Evolutionary conservation across 306 rosid genomes (phyloP), one percentile per base, ranked within the genome.

Genomic region (Vachellia collinsii): DNA sequence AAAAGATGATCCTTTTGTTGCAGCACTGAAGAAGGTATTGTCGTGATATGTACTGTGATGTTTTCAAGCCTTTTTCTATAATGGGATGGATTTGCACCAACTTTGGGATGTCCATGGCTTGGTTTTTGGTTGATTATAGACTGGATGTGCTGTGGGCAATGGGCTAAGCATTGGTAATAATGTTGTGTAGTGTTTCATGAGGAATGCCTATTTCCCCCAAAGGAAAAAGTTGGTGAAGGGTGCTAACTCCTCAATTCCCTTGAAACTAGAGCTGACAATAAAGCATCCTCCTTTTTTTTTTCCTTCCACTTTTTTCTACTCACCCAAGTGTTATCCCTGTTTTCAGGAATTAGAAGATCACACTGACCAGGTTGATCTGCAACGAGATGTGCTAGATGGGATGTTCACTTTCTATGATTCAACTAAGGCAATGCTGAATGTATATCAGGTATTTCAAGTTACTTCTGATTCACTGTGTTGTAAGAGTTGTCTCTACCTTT

Each of bases 321-420:
- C 74, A 81, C 58, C 41, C 56, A 13, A 62, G 72, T 65, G 50
- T 38, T 79, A 12, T 73, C n/a, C 71, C 42, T 86, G 29, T 58
- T 67, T 74, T 37, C 86, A 96, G 99, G 99, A 92, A 84, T 86
- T 96, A 84, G 97, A 93, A 89, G 97, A 87, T 62, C 97, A 92
- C 53, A 93, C 98, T 16, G 90, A 86, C 81, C 90, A 87, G 79
- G 98, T 96, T 82, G 85, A 83, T 77, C 73, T 96, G 78, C 97
- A 96, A 79, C 91, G 94, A 64, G 99, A 93, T 78, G 86, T 85
- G 75, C 89, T 96, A 62, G 98, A 96, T 48, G 99, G 97, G 70
- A 83, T 88, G 75, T 92, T 96, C 90, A 92, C 97, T 65, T 93
- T 96, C 86, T 93, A 93, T 80, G 97, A 90, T 89, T 88, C 92